Evolutionary conservation across 202 grass and related monocot species (phyloP).

Genomic region (Carex arenaria): DNA sequence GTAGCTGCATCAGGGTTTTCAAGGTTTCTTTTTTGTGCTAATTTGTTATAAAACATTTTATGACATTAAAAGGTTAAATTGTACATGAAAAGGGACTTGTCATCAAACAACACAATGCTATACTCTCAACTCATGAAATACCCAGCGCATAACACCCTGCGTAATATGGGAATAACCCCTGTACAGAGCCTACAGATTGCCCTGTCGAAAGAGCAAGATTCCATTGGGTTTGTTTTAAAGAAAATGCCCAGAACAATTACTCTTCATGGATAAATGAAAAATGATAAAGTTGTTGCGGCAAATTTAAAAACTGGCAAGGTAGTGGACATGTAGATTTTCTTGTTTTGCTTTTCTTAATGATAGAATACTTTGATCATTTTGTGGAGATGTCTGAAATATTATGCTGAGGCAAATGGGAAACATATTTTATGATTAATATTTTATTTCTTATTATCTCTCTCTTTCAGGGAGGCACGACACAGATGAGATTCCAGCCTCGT

Average conservation of each 20-base stretch:
- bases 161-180: background rate
- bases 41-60: background rate
- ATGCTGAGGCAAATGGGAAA: background rate
- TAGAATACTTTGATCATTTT: background rate
- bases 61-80: background rate
- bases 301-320: background rate
- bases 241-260: background rate
- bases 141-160: background rate
- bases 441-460: conserved; percentile 8
- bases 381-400: background rate
- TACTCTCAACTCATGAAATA: background rate
- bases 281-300: background rate
- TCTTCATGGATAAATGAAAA: background rate
- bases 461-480: conserved; percentile 72
- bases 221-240: background rate
- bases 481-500: conserved; percentile 95
- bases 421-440: conserved; percentile 23
- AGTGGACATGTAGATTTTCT: background rate
- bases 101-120: background rate
- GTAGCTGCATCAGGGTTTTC: conserved; percentile 81
- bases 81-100: background rate
- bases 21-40: conserved; percentile 39
- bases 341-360: background rate
- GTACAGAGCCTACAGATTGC: background rate
- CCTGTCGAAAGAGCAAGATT: background rate